Evolutionary conservation across 768 basidiomycete species (phyloP).

Genomic region (Phylloporus sp.): DNA sequence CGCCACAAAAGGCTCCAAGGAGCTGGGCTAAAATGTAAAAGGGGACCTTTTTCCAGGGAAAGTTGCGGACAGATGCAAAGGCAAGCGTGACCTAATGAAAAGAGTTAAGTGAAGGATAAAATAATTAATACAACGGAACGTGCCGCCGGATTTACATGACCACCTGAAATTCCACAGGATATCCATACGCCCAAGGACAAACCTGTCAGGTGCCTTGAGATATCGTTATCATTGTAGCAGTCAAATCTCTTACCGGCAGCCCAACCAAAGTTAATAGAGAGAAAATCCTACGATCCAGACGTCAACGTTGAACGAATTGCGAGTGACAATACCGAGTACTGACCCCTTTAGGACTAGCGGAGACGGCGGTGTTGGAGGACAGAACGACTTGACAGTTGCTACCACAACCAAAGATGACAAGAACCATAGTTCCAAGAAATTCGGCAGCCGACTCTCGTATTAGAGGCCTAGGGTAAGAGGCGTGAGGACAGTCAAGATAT

Average conservation of each 20-base stretch:
- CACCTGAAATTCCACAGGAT: slow-evolving; percentile 63
- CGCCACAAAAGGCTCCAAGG: slow-evolving; percentile 56
- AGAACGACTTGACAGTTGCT: slow-evolving; percentile 54
- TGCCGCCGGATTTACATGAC: slow-evolving; percentile 72
- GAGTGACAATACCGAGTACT: slow-evolving; percentile 22
- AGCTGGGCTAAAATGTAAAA: slow-evolving; percentile 59
- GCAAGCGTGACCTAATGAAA: slow-evolving; percentile 63
- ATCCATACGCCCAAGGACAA: slow-evolving; percentile 67
- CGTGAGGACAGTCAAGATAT: slow-evolving; percentile 1
- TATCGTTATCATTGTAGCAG: neutral
- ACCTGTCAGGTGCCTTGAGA: slow-evolving; percentile 28
- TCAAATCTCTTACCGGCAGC: slow-evolving; percentile 24
- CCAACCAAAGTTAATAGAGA: slow-evolving; percentile 29
- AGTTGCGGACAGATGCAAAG: slow-evolving; percentile 61
- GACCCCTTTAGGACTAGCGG: slow-evolving; percentile 52
- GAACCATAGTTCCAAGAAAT: slow-evolving; percentile 53
- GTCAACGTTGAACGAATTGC: neutral
- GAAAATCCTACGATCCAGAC: slow-evolving; percentile 12
- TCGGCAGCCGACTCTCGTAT: slow-evolving; percentile 61
- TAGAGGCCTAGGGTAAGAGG: slow-evolving; percentile 31
- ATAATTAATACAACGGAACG: slow-evolving; percentile 10
- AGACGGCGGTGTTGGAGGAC: slow-evolving; percentile 41
- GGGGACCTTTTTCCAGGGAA: slow-evolving; percentile 81
- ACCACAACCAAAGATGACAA: slow-evolving; percentile 57
- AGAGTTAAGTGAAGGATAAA: neutral